These are phyloP conservation scores for Suhomyces canberraensis DNA, from an alignment of 805 yeast species.

Conservation along the genomic window DNA sequence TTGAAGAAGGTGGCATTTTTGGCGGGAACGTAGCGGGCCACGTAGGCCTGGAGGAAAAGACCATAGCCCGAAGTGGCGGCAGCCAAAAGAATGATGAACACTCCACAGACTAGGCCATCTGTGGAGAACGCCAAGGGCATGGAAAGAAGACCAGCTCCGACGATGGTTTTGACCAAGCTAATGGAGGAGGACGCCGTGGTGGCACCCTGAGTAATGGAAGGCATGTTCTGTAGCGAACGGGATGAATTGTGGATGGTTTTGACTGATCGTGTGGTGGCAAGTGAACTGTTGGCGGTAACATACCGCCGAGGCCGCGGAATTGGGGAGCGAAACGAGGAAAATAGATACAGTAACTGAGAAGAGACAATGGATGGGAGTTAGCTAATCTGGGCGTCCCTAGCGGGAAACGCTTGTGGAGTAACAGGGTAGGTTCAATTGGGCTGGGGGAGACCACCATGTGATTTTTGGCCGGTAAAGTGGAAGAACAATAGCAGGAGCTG, in stretches of 20 bases:
- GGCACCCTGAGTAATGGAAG: conserved; percentile 33
- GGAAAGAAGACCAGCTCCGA: conserved; percentile 68
- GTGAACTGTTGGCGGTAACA: too few species aligned
- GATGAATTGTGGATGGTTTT: background rate
- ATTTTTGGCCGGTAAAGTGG: too few species aligned
- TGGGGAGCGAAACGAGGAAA: too few species aligned
- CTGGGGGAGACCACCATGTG: too few species aligned
- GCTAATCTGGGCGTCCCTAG: too few species aligned
- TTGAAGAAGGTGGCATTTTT: conserved; percentile 72
- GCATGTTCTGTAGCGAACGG: conserved; percentile 11
- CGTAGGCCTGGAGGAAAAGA: conserved; percentile 56
- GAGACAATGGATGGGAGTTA: too few species aligned
- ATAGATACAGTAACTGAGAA: too few species aligned
- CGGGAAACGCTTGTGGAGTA: too few species aligned
- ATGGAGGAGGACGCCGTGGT: conserved; percentile 56
- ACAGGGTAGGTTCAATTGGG: too few species aligned
- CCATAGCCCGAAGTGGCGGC: conserved; percentile 70
- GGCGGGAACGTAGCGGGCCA: conserved; percentile 46
- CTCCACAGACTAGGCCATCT: conserved; percentile 46
- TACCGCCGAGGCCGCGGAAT: too few species aligned
- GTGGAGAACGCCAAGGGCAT: conserved; percentile 65
- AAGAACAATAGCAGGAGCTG: too few species aligned
- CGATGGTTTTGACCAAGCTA: conserved; percentile 53
- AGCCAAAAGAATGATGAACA: conserved; percentile 53
- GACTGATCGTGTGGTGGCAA: too few species aligned